Conservation (phyloP, 345 rosid genomes). For the Microcos paniculata region DNA sequence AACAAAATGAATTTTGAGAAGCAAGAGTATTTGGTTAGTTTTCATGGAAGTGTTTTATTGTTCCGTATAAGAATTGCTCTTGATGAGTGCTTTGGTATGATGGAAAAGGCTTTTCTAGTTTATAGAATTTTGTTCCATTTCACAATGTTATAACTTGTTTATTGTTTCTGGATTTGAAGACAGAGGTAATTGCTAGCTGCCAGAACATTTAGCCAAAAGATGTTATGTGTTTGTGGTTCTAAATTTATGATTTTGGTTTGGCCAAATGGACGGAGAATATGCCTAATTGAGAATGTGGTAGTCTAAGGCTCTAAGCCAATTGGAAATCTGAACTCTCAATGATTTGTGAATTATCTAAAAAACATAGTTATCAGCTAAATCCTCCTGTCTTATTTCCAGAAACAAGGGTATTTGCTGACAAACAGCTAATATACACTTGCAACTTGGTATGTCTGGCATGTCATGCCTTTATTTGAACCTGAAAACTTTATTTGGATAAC, state of each 20-base stretch:
- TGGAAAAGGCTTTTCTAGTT: neutral
- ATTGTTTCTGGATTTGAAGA: neutral
- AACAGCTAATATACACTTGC: neutral
- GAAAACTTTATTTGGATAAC: neutral
- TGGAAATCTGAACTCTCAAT: neutral
- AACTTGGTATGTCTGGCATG: neutral
- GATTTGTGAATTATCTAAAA: neutral
- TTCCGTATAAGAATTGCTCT: neutral
- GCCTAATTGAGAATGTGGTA: neutral
- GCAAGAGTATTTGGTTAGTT: neutral
- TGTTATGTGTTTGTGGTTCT: neutral
- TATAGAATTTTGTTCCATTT: neutral
- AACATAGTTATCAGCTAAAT: neutral
- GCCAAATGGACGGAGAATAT: neutral
- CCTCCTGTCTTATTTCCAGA: neutral
- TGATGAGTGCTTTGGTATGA: neutral
- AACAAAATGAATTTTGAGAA: neutral
- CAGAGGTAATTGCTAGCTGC: neutral
- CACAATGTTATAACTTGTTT: neutral
- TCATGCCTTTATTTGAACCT: neutral
- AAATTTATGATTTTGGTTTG: neutral
- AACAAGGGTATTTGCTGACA: neutral
- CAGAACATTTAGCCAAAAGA: neutral
- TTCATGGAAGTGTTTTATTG: neutral
- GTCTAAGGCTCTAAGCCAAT: neutral